Evolutionary conservation across 2,329 filamentous ascomycete genomes (phyloP), one percentile per base, ranked within the genome.

Genomic region (Endoconidiophora polonica): DNA sequence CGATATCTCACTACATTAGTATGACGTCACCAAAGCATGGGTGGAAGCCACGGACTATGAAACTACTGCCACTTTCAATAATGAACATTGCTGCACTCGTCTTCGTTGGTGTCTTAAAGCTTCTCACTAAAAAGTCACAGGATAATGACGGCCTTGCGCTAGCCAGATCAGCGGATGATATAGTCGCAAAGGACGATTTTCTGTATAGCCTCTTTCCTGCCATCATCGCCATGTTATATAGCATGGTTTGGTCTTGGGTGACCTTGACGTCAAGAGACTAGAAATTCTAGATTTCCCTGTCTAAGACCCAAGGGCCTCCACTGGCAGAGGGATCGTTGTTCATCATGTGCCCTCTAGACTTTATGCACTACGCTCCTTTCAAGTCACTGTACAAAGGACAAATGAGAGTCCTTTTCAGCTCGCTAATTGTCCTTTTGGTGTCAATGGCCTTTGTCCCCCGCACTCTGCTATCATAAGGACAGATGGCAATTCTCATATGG

Each of bases 281-380:
- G 75, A 81, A 33, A 2, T 1, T 77, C 0, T 81, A 71, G 64
- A 69, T 76, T 9, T 73, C 79, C 20, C 49, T 81, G 0, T 77
- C 74, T 0, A 69, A 66, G 7, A 12, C 56, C 0, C 55, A 58
- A 0, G 76, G 75, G 0, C 70, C 70, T 0, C 55, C 55, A 0
- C 16, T 18, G 16, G 73, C 65, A 0, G 59, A 63, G 4, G 56
- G 72, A 0, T 76, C 73, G 0, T 14, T 81, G 0, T 60, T 76
- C 0, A 45, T 81, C 0, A 64, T 69, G 0, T 81, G 81, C 37
- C 75, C 75, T 0, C 63, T 59, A 0, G 61, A 64, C 0, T 68
- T 68, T 7, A 55, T 67, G 0, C 63, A 56, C 0, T 47, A 60
- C 3, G 61, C 62, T 0, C 66, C 66, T 0, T 56, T 64, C 4